Percentiles rank a stretch among this genome's conserved stretches.
Conservation (phyloP, 768 basidiomycete species). For the Auriscalpium orientale region DNA sequence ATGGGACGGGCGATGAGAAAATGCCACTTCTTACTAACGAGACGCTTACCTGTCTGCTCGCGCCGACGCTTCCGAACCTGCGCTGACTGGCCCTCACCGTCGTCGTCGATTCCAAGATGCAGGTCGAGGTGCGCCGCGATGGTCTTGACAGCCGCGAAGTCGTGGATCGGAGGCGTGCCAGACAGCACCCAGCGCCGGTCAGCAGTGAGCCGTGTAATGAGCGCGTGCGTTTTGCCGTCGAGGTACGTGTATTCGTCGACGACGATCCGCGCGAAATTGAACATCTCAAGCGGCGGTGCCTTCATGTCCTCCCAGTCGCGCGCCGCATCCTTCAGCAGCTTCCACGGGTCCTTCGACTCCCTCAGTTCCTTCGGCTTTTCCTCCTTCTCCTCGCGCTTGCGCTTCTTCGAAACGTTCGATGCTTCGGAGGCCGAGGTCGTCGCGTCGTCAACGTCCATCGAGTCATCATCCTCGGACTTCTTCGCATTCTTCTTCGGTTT, state of each 20-base stretch:
- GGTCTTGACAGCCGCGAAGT: constrained; percentile 85
- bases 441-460: constrained; percentile 53
- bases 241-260: constrained; percentile 95
- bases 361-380: constrained; percentile 24
- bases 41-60: constrained; percentile 69
- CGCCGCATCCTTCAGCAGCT: constrained; percentile 53
- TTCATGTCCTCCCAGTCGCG: constrained; percentile 75
- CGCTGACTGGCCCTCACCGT: constrained; percentile 68
- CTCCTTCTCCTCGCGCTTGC: constrained; percentile 26
- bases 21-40: neutral
- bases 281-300: constrained; percentile 84
- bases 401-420: constrained; percentile 36
- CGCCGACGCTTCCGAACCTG: constrained; percentile 73
- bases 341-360: constrained; percentile 74
- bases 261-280: constrained; percentile 83
- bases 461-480: constrained; percentile 27
- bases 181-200: constrained; percentile 93
- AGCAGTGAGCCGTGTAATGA: constrained; percentile 70
- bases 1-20: constrained; percentile 15
- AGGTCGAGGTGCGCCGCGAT: constrained; percentile 83
- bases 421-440: constrained; percentile 25
- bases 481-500: constrained; percentile 23
- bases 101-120: constrained; percentile 90
- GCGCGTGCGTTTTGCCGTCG: constrained; percentile 67
- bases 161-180: constrained; percentile 88